Percentiles rank a stretch among this genome's conserved stretches.
These are phyloP conservation scores for Puccinia hordei DNA, from an alignment of 1,284 basidiomycete species.

Conservation along the genomic window DNA sequence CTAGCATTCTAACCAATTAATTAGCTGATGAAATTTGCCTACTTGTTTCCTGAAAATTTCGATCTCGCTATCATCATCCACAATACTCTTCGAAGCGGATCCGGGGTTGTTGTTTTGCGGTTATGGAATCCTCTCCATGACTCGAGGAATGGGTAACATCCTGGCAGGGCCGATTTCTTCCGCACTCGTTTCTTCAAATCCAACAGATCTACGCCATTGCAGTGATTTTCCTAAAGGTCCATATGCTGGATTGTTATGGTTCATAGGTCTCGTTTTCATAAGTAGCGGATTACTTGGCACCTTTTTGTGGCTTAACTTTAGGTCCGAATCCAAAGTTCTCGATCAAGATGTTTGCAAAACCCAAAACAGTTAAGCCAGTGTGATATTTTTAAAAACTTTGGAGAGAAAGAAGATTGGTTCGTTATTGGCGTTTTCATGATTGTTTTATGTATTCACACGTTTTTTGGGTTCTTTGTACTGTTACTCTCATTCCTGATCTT, in stretches of 20 bases:
- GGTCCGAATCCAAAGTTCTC: background rate
- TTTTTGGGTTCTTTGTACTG: no score
- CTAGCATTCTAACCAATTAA: background rate
- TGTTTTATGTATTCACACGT: background rate
- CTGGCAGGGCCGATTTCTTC: conserved; percentile 62
- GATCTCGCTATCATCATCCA: background rate
- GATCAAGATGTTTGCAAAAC: background rate
- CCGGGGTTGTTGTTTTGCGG: conserved; percentile 53
- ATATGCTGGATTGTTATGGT: conserved; percentile 16
- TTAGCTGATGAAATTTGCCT: background rate
- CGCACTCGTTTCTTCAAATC: conserved; percentile 52
- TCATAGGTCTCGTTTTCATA: background rate
- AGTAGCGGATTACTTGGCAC: conserved; percentile 9
- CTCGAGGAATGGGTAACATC: conserved; percentile 62
- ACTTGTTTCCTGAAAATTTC: background rate
- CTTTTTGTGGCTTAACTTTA: conserved; percentile 15
- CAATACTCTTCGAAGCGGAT: conserved; percentile 3
- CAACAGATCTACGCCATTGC: background rate
- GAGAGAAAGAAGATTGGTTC: background rate
- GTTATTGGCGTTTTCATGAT: background rate
- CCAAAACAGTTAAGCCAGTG: background rate
- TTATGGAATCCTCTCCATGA: conserved; percentile 60
- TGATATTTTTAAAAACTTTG: background rate
- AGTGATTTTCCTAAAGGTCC: conserved; percentile 9
- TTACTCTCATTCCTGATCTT: no score